Evolutionary conservation across 257 asterid genomes (phyloP), one percentile per base, ranked within the genome.

Genomic region (Scutellaria minor): DNA sequence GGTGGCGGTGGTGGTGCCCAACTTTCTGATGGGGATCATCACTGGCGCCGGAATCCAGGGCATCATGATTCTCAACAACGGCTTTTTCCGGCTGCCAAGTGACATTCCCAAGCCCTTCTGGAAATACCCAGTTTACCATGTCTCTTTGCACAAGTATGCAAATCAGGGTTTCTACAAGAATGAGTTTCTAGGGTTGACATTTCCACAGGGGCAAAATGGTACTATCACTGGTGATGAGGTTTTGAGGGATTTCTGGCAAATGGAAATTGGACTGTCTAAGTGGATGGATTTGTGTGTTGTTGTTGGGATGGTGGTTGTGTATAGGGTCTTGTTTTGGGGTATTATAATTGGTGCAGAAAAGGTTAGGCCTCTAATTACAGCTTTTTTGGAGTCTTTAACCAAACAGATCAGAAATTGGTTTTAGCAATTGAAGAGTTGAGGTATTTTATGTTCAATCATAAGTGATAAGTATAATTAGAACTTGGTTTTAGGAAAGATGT

Each of bases 81-180:
- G 89, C 2, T 85, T 85, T n/a, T 85, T 85, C 13, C 75, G 89
- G 18, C 56, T 82, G 42, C 87, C 85, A 0, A 6, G 51, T 46
- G 85, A 85, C 74, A 64, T 85, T 6, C 89, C 89, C 0, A 73
- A 73, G 5, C 77, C 77, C 15, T 48, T 82, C 7, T 85, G 85
- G 89, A 82, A 58, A 22, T 85, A 75, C 5, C 87, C 87, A 3
- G 70, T 80, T 46, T 78, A 85, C 61, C 71, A 82, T 41, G 76
- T 82, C 9, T 82, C 87, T 8, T 70, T 80, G 35, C 83, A 85
- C 71, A 80, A 57, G 62, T 80, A 80, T 68, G 85, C 83, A 22
- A 75, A 82, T 51, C 72, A 85, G 68, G 89, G 89, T 2, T 71
- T 85, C 27, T 82, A 65, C 75, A 85, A 85, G 81, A 85, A 85